These are phyloP conservation scores for Russula brevipes DNA, from an alignment of 768 basidiomycete species.

Conservation along the genomic window DNA sequence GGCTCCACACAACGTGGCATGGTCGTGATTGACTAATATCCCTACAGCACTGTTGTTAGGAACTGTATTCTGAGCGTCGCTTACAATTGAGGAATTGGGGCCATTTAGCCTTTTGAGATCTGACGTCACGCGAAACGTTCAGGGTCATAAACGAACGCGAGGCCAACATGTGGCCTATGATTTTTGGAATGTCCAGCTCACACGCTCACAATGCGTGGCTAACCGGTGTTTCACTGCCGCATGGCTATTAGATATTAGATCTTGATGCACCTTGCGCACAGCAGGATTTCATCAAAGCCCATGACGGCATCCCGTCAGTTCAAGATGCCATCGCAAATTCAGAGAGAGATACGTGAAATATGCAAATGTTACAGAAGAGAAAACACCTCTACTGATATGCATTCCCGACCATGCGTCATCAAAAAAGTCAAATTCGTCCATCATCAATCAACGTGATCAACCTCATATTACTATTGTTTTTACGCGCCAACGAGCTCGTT, in stretches of 20 bases:
- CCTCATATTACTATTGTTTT: not conserved
- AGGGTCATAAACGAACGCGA: not conserved
- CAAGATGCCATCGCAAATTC: not conserved
- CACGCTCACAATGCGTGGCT: not conserved
- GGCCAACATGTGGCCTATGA: not conserved
- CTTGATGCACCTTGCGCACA: not conserved
- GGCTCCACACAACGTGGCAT: not conserved
- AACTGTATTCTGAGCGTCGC: not conserved
- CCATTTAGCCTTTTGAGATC: too few relatives aligned
- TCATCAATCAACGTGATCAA: not conserved
- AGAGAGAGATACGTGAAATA: not conserved
- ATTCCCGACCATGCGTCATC: not conserved
- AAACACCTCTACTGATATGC: not conserved
- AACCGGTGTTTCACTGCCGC: too few relatives aligned
- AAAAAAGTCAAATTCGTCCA: not conserved
- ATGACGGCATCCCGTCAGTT: too few relatives aligned
- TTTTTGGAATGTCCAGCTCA: not conserved
- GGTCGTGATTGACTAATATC: not conserved
- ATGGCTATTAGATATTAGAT: not conserved
- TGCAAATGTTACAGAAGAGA: conserved; percentile 6
- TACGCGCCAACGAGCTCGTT: conserved; percentile 46
- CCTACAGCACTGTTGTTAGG: too few relatives aligned
- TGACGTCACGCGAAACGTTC: not conserved
- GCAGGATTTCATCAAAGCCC: not conserved
- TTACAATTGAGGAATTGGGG: not conserved